Evolutionary conservation across 225 moss, liverwort and hornwort species (phyloP).

Genomic region (Polytrichum commune): DNA sequence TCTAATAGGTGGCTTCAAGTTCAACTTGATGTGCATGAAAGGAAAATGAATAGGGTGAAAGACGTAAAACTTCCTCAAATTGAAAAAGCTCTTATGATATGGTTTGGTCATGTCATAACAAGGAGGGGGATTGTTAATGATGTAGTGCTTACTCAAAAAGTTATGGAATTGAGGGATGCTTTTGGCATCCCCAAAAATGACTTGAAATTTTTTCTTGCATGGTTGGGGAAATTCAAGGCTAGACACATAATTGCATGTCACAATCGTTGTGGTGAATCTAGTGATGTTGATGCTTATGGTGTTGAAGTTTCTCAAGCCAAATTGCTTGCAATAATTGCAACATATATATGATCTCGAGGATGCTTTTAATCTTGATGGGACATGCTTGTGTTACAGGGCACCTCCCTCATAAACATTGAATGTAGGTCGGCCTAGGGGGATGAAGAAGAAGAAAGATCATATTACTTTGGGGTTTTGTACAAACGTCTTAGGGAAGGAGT

Average conservation of each 20-base stretch:
- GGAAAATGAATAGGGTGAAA: too few species aligned
- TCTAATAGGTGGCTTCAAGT: too few species aligned
- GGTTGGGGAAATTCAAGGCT: conserved; percentile 28
- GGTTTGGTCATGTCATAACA: conserved; percentile 18
- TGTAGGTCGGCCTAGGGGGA: neutral
- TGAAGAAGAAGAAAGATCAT: neutral
- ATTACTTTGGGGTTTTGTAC: conserved; percentile 5
- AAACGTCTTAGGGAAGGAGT: neutral
- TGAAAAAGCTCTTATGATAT: conserved; percentile 5
- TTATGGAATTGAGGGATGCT: conserved; percentile 16
- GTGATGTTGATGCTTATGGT: conserved; percentile 4
- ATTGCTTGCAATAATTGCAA: neutral
- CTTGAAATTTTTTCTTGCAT: conserved; percentile 23
- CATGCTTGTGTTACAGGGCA: conserved; percentile 3
- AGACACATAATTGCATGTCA: conserved; percentile 20
- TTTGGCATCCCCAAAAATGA: conserved; percentile 21
- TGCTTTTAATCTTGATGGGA: conserved; percentile 12
- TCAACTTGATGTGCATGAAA: too few species aligned
- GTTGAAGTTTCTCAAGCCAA: neutral
- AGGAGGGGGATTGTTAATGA: conserved; percentile 14
- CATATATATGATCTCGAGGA: neutral
- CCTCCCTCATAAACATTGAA: conserved; percentile 1
- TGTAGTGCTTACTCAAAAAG: conserved; percentile 14
- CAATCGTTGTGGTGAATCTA: conserved; percentile 6
- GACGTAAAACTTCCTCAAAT: too few species aligned